Base-by-base conservation (phyloP, 164 flowering plant genomes). In the Vitis riparia region DNA sequence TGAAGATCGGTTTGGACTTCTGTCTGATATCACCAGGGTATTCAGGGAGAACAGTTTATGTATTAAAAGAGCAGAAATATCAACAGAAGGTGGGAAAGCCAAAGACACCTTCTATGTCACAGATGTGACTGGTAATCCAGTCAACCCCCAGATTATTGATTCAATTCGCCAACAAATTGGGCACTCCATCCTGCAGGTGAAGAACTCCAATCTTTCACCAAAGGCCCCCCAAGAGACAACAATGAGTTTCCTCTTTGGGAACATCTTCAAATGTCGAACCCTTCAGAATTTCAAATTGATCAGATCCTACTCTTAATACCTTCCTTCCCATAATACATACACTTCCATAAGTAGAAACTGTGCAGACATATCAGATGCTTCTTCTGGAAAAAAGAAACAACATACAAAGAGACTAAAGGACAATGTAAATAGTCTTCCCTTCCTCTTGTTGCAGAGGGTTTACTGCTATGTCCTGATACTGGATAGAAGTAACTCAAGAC, bases 41-140 rank as follows among this genome's bases (percentile, higher is more conserved):
- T 91, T 94, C 72, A 82, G 97, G 48, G 97, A 94, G 79, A 89
- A 94, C 73, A 81, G 99, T 61, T 71, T 94, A 72, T 74, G 77
- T 55, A 82, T 94, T 63, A 85, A 68, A 63, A 80, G 97, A 76
- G 98, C 98, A 51, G 93, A 88, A 69, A 87, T 94, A 51, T 77
- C 90, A 32, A 92, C 97, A 15, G 78, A 78, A 74, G 78, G 81
- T 23, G 89, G 93, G 27, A 86, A 87, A 77, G 97, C 92, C 37
- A 76, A 69, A 55, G 88, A 88, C 78, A 91, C 83, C 0, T 94
- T 92, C 78, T 86, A 88, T 66, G 94, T 92, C 56, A 84, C 89
- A 7, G 97, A 92, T 71, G 88, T 84, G 67, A 74, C 85, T 29
- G 98, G 98, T 17, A 83, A 75, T 75, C 87, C 95, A 0, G 94